phyloP scores from a whole-genome alignment of 1,284 basidiomycete species.

The Fomitopsis betulina region DNA sequence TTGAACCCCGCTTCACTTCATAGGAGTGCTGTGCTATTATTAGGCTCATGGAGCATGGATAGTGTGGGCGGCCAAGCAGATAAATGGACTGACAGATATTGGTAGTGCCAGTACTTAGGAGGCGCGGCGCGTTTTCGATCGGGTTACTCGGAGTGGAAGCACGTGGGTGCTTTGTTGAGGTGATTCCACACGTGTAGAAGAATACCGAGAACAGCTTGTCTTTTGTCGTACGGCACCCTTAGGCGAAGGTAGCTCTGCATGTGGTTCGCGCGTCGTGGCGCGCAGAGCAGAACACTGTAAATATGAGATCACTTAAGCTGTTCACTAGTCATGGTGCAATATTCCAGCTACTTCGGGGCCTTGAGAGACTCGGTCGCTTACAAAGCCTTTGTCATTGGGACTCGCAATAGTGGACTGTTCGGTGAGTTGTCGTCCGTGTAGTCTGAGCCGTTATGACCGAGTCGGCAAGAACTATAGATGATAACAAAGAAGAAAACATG shows the following conservation, averaged over 20 bases:
- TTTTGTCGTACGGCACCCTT: too few species aligned
- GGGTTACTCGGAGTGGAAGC: too few species aligned
- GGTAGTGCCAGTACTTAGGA: too few species aligned
- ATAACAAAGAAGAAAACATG: neutral
- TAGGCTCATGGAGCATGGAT: neutral
- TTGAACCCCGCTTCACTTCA: neutral
- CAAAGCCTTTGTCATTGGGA: neutral
- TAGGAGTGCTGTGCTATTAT: neutral
- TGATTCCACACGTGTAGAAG: too few species aligned
- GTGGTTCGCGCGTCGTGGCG: too few species aligned
- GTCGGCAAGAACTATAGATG: neutral
- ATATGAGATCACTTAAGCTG: too few species aligned
- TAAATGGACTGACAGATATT: neutral
- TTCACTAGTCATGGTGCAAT: too few species aligned
- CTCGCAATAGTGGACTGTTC: neutral
- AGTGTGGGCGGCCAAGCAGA: neutral
- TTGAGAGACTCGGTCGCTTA: neutral
- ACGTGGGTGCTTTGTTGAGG: neutral
- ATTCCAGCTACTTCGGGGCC: neutral
- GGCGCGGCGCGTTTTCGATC: too few species aligned
- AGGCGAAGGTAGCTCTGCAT: too few species aligned
- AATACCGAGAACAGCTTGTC: too few species aligned
- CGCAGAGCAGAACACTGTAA: neutral
- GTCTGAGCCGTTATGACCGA: neutral
- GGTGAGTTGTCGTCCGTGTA: neutral